Evolutionary conservation across 129 eudicot genomes (phyloP).

Genomic region (Erigeron canadensis): DNA sequence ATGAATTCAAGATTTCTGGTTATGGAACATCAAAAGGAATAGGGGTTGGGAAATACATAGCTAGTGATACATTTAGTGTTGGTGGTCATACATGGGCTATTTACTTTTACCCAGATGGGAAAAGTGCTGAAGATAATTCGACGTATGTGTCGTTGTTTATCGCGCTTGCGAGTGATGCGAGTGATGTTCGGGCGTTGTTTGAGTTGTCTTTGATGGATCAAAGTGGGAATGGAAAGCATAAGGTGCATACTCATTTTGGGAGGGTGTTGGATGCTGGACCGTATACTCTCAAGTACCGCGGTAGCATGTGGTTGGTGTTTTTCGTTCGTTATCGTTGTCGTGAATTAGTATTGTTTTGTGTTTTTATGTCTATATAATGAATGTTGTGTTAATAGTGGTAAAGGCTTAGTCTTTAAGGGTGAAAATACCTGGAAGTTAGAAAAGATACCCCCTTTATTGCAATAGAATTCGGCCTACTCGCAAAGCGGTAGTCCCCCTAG

Average conservation of each 20-base stretch:
- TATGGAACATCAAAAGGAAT: conserved; percentile 73
- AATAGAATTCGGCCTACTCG: no score
- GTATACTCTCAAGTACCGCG: conserved; percentile 74
- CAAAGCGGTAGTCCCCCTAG: no score
- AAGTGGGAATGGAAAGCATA: conserved; percentile 83
- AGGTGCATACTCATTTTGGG: conserved; percentile 88
- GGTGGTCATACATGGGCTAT: conserved; percentile 88
- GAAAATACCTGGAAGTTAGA: no score
- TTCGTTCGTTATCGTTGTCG: neutral
- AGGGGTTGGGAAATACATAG: conserved; percentile 75
- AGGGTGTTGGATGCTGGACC: conserved; percentile 88
- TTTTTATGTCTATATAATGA: no score
- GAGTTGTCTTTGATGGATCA: conserved; percentile 86
- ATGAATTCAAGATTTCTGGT: conserved; percentile 70
- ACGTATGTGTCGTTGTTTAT: conserved; percentile 77
- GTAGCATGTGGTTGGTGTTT: conserved; percentile 77
- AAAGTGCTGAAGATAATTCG: conserved; percentile 75
- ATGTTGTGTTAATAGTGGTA: no score
- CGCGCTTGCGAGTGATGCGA: conserved; percentile 79
- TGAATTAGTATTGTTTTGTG: no score
- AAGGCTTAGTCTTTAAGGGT: no score
- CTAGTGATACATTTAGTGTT: conserved; percentile 68
- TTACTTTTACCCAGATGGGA: conserved; percentile 92
- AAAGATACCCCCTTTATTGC: no score
- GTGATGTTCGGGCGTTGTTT: conserved; percentile 84